These are phyloP conservation scores for Fusarium veterinarium DNA, from an alignment of 2,329 filamentous ascomycete species.

Conservation along the genomic window DNA sequence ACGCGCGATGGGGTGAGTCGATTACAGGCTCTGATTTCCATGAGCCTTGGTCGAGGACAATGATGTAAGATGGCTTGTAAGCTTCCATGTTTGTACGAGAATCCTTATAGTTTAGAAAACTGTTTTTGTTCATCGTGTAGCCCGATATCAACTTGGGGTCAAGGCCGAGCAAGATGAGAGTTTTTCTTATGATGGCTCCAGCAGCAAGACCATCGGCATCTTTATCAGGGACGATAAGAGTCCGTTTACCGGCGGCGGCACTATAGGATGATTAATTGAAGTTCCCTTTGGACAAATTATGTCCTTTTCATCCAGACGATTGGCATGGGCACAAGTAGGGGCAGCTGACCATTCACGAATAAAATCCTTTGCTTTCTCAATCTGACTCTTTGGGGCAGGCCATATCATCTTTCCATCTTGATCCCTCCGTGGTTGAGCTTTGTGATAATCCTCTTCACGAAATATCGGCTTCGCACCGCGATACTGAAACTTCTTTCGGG, in stretches of 20 bases:
- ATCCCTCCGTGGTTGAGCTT: slow-evolving; percentile 44
- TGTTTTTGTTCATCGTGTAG: slow-evolving; percentile 70
- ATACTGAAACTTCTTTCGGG: not conserved
- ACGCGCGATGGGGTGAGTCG: slow-evolving; percentile 58
- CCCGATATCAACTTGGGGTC: slow-evolving; percentile 62
- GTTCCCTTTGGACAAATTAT: not conserved
- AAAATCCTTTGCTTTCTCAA: slow-evolving; percentile 65
- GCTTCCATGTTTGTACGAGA: slow-evolving; percentile 64
- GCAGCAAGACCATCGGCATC: slow-evolving; percentile 75
- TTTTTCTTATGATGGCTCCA: slow-evolving; percentile 71
- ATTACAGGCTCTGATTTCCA: slow-evolving; percentile 65
- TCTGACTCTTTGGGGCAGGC: slow-evolving; percentile 69
- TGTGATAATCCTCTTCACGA: slow-evolving; percentile 23
- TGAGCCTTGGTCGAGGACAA: slow-evolving; percentile 75
- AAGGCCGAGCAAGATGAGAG: slow-evolving; percentile 69
- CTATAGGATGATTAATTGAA: slow-evolving; percentile 18
- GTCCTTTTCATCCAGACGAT: not conserved
- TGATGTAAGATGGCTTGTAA: slow-evolving; percentile 65
- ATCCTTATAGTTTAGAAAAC: slow-evolving; percentile 64
- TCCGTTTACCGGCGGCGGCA: slow-evolving; percentile 49
- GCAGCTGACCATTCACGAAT: slow-evolving; percentile 66
- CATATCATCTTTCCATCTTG: slow-evolving; percentile 64
- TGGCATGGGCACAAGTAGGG: not conserved
- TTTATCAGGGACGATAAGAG: slow-evolving; percentile 74
- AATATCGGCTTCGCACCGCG: not conserved